A percentile compares a stretch with the other conserved stretches of the same genome.
These are phyloP conservation scores for Thraustochytrium sp. DNA, from an alignment of 352 stramenopile species.

Conservation along the genomic window DNA sequence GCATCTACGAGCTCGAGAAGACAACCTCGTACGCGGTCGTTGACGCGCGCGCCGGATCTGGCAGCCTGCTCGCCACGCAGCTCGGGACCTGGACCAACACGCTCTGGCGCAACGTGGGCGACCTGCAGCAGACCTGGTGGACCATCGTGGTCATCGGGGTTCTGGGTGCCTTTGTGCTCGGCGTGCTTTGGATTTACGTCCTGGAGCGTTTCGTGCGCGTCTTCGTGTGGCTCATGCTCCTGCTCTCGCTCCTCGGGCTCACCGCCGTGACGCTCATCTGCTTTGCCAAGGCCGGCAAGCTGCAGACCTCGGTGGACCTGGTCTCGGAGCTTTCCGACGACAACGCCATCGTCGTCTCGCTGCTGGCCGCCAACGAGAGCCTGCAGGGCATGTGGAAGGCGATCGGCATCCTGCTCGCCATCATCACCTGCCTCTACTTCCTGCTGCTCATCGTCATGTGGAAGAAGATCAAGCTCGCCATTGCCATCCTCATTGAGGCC, in stretches of 20 bases:
- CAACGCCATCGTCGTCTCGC: neutral
- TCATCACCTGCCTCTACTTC: conserved; percentile 15
- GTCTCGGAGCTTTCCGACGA: neutral
- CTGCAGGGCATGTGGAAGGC: neutral
- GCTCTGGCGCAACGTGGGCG: neutral
- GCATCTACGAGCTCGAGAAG: neutral
- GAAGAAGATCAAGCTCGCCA: neutral
- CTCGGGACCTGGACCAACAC: neutral
- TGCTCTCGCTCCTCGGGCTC: conserved; percentile 1
- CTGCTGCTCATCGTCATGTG: conserved; percentile 15
- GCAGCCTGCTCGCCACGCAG: neutral
- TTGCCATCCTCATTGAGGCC: neutral
- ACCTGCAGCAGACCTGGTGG: conserved; percentile 1
- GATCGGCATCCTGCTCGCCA: neutral
- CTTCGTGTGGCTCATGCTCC: conserved; percentile 28
- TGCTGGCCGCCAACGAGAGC: neutral
- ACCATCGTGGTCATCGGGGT: conserved; percentile 16
- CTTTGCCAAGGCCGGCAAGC: conserved; percentile 27
- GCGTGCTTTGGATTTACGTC: neutral
- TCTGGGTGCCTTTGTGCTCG: neutral
- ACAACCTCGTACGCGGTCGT: neutral
- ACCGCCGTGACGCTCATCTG: neutral
- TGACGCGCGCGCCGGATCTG: neutral
- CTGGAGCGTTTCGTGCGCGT: neutral
- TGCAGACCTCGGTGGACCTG: neutral